A percentile compares a stretch with the other conserved stretches of the same genome.
These are phyloP conservation scores for Aaosphaeria arxii DNA, from an alignment of 2,329 filamentous ascomycete species.

Conservation along the genomic window DNA sequence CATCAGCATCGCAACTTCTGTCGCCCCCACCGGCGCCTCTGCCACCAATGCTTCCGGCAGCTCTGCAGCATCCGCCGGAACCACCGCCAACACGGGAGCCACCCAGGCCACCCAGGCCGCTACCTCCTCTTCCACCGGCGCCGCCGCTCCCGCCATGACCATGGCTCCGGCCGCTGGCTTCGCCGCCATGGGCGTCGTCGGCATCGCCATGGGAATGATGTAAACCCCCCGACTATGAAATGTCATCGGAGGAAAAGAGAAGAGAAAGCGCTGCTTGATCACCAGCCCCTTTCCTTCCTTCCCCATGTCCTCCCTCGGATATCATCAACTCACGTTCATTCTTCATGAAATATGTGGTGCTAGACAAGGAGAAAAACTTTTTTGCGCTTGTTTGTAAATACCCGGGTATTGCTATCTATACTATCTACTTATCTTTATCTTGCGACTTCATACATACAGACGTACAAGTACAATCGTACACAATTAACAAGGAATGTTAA, in stretches of 20 bases:
- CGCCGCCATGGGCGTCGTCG: slow-evolving; percentile 2
- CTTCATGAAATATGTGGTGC: too few species aligned
- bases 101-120: background rate
- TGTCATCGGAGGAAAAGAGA: background rate
- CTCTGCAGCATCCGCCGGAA: background rate
- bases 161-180: background rate
- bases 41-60: background rate
- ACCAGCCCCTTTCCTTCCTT: background rate
- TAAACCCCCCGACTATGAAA: background rate
- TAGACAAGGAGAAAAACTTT: background rate
- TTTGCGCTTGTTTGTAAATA: background rate
- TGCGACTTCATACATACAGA: too few species aligned
- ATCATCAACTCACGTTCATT: too few species aligned
- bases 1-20: background rate
- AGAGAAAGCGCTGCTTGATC: background rate
- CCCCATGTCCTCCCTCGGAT: too few species aligned
- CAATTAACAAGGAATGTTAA: too few species aligned
- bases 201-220: slow-evolving; percentile 4
- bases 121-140: background rate
- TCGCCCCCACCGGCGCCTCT: background rate
- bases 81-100: background rate
- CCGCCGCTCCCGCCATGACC: background rate
- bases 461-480: too few species aligned
- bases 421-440: too few species aligned
- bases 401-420: background rate